These are phyloP conservation scores for Ogataea trehaloabstinens DNA, from an alignment of 805 yeast species.

Conservation along the genomic window DNA sequence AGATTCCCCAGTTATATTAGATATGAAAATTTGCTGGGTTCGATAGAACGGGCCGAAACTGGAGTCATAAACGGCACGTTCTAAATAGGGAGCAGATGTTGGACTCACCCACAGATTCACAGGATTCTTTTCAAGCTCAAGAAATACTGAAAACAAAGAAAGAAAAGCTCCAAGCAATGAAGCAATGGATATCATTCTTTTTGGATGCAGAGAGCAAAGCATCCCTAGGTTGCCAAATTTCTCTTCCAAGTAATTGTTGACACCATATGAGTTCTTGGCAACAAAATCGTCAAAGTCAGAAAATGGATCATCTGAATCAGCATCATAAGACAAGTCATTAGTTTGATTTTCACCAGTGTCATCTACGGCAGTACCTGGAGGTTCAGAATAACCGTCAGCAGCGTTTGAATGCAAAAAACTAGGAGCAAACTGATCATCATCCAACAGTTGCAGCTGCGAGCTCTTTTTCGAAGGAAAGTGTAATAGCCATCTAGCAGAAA, in stretches of 20 bases:
- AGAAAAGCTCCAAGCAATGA: slow-evolving; percentile 41
- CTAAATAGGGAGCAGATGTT: slow-evolving; percentile 61
- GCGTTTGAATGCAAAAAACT: background rate
- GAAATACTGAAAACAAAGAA: slow-evolving; percentile 49
- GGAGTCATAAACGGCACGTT: slow-evolving; percentile 69
- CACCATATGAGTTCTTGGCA: slow-evolving; percentile 38
- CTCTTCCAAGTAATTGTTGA: slow-evolving; percentile 48
- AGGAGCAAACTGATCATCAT: slow-evolving; percentile 14
- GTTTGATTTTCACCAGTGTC: background rate
- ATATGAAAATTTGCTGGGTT: slow-evolving; percentile 77
- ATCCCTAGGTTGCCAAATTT: slow-evolving; percentile 51
- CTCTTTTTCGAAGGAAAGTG: slow-evolving; percentile 7
- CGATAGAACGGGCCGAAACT: slow-evolving; percentile 92
- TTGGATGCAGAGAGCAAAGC: slow-evolving; percentile 63
- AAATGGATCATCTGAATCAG: slow-evolving; percentile 19
- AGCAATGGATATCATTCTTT: slow-evolving; percentile 44
- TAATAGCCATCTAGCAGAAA: slow-evolving; percentile 9
- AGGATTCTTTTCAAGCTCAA: slow-evolving; percentile 74
- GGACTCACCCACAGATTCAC: slow-evolving; percentile 89
- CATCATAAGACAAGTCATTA: slow-evolving; percentile 4
- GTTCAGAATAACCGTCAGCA: slow-evolving; percentile 1
- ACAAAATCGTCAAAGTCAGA: slow-evolving; percentile 18
- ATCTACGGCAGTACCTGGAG: background rate
- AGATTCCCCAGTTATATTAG: slow-evolving; percentile 66
- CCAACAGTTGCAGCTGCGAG: slow-evolving; percentile 13